Conservation (phyloP, 2,329 filamentous ascomycete species). For the Botrytis aclada region DNA sequence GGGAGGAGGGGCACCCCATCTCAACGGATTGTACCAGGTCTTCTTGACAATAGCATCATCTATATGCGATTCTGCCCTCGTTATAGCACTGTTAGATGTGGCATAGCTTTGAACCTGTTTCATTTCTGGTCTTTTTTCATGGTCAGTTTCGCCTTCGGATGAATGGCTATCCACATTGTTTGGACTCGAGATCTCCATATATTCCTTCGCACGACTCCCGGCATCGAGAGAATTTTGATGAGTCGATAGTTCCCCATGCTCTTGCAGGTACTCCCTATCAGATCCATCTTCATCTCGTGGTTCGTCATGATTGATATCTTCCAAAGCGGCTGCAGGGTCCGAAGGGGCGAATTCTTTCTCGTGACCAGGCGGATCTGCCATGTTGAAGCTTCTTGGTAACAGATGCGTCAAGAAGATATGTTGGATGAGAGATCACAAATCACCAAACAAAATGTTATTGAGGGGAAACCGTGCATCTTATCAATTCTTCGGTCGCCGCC, state of each 20-base stretch:
- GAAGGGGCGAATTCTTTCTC: slow-evolving; percentile 13
- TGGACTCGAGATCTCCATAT: slow-evolving; percentile 27
- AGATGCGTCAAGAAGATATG: neutral
- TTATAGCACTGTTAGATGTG: slow-evolving; percentile 51
- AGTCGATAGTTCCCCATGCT: slow-evolving; percentile 13
- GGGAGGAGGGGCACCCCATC: slow-evolving; percentile 55
- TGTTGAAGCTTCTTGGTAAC: slow-evolving; percentile 11
- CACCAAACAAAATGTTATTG: neutral
- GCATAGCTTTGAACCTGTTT: slow-evolving; percentile 50
- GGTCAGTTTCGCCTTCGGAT: slow-evolving; percentile 20
- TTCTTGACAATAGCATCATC: slow-evolving; percentile 35
- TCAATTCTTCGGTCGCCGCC: neutral
- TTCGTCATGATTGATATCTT: slow-evolving; percentile 12
- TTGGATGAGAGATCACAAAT: neutral
- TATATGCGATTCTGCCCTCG: slow-evolving; percentile 41
- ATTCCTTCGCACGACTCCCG: slow-evolving; percentile 32
- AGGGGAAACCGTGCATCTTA: slow-evolving; percentile 4
- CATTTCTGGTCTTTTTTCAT: slow-evolving; percentile 38
- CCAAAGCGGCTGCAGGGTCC: slow-evolving; percentile 5
- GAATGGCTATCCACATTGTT: slow-evolving; percentile 24
- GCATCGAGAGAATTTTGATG: neutral
- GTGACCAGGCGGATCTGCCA: slow-evolving; percentile 13
- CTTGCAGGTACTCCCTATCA: slow-evolving; percentile 13
- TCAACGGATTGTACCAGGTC: slow-evolving; percentile 65
- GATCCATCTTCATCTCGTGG: slow-evolving; percentile 17